Evolutionary conservation across 495 filamentous ascomycete genomes (phyloP), one percentile per base, ranked within the genome.

Genomic region (Talaromyces nanjingensis): DNA sequence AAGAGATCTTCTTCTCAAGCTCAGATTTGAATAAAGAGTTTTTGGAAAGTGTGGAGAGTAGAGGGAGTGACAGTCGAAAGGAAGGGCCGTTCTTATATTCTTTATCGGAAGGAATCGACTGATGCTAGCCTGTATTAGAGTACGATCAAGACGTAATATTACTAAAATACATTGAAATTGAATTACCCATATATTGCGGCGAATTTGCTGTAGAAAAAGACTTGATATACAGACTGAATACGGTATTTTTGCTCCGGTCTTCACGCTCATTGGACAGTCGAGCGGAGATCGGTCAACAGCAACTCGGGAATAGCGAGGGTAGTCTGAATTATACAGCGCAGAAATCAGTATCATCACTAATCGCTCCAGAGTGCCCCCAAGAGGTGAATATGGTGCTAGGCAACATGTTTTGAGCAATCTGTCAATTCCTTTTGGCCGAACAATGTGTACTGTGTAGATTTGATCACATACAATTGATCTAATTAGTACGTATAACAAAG

Each of bases 241-340:
- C 53, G 53, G 53, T 56, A 29, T 56, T 56, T 27, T 56, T 56
- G 27, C 1, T 6, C 20, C 9, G 1, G 20, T 29, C 53, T 56
- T 8, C 22, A 25, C 29, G 53, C 53, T 56, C 1, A 56, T 56
- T 56, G 53, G 53, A 6, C 53, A 12, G 53, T 14, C 5, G 22
- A 25, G 4, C 27, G 22, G 27, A 56, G 27, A n/a, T 31, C 53
- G 53, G 53, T 56, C 22, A 56, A 56, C 29, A 31, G 29, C 6
- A 1, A 31, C 52, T n/a, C 9, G 18, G 20, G 14, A 16, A 27
- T 27, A 31, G 29, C 29, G 67, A 65, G 63, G 65, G 63, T 71
- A 69, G 71, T 68, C 70, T 66, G 65, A 67, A 66, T 62, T 74
- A 66, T 70, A 74, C 71, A 66, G 72, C 71, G 71, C 56, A 70